Evolutionary conservation across 768 basidiomycete genomes (phyloP), one percentile per base, ranked within the genome.

Genomic region (Tulasnella sp.): DNA sequence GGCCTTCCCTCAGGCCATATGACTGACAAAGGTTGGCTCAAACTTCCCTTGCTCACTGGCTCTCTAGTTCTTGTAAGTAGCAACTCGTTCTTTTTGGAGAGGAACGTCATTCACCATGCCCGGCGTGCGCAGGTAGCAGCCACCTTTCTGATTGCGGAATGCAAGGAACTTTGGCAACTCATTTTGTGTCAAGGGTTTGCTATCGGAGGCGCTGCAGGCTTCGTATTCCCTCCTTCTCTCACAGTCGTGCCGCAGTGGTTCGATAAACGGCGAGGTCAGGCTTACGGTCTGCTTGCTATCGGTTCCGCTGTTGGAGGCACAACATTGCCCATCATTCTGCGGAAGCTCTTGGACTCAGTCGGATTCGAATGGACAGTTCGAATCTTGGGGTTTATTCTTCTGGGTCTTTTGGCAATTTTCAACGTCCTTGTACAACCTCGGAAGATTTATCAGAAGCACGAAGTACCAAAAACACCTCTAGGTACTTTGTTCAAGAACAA

Each of bases 261-360:
- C 51, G 40, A 73, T 79, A 87, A 85, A 77, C 86, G 84, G 77
- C 85, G 89, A 57, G 88, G 89, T 0, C 75, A 89, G 5, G 91
- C 89, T 0, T 82, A 93, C 83, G 92, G 92, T 2, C 78, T 91
- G 23, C 85, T 87, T 13, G 90, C 93, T 0, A 84, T 90, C 29
- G 77, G 77, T 16, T 77, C 77, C 15, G 42, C 42, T 15, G 32
- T 77, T 13, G 77, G 77, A 5, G 80, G 80, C 5, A 79, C 80
- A 1, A 51, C 77, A 4, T 77, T 80, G 32, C 80, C 80, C n/a
- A 80, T 80, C 32, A 40, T 79, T 44, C 26, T 79, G 42, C 74
- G 79, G 72, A 79, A 80, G 40, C 51, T 79, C 26, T 73, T 80
- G 73, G 74, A 73, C n/a, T 40, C 69, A 9, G 75, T 80, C n/a